Evolutionary conservation across 371 early-diverging fungal genomes (phyloP).

Genomic region (Dichotomocladium elegans): DNA sequence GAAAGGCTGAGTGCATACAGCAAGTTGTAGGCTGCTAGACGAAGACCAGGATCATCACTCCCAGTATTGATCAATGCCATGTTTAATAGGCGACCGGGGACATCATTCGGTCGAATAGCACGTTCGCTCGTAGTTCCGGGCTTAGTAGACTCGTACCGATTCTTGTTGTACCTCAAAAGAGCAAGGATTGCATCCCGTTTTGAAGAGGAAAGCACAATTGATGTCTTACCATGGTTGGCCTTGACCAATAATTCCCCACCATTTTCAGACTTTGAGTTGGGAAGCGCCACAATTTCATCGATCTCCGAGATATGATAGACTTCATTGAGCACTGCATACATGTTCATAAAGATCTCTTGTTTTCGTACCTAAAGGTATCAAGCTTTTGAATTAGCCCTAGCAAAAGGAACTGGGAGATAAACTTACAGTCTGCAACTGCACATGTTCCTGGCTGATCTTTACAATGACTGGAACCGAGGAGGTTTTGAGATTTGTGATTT

Average conservation of each 20-base stretch:
- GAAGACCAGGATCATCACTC: conserved; percentile 72
- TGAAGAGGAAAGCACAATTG: conserved; percentile 67
- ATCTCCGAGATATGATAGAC: conserved; percentile 83
- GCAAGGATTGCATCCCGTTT: conserved; percentile 70
- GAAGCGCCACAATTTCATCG: conserved; percentile 60
- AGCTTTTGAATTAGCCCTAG: not conserved
- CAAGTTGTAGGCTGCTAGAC: conserved; percentile 84
- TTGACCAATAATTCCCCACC: conserved; percentile 77
- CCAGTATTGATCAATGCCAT: conserved; percentile 88
- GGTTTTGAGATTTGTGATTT: conserved; percentile 27
- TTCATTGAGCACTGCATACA: conserved; percentile 73
- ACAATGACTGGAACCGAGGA: conserved; percentile 72
- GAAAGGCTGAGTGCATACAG: conserved; percentile 74
- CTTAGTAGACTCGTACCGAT: conserved; percentile 65
- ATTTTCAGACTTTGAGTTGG: conserved; percentile 52
- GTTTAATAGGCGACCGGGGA: conserved; percentile 87
- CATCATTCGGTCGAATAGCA: conserved; percentile 80
- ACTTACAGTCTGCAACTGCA: conserved; percentile 69
- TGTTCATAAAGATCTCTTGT: conserved; percentile 64
- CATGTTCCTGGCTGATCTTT: conserved; percentile 72
- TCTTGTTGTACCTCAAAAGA: conserved; percentile 24
- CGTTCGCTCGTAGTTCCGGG: conserved; percentile 63
- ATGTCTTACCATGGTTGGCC: conserved; percentile 60
- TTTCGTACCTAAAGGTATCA: conserved; percentile 26
- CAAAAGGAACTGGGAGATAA: not conserved